Percentiles rank a stretch among this genome's conserved stretches.
These are phyloP conservation scores for Candida pseudoviswanathii DNA, from an alignment of 1,139 yeast species.

Conservation along the genomic window DNA sequence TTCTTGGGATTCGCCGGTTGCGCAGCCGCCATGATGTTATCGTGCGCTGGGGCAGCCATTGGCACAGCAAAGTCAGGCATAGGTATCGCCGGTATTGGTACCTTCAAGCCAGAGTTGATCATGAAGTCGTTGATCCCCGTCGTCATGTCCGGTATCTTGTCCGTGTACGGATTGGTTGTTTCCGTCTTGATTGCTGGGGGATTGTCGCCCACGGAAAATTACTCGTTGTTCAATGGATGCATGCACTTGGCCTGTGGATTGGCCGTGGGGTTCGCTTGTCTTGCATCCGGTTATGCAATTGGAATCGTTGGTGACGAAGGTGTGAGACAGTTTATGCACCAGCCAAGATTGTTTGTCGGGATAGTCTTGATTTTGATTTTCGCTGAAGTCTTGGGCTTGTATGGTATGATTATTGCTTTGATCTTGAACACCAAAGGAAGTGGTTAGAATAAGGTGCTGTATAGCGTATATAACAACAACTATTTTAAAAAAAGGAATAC, in stretches of 20 bases:
- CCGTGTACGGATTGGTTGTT: slow-evolving; percentile 95
- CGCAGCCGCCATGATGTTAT: slow-evolving; percentile 85
- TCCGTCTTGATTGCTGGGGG: slow-evolving; percentile 96
- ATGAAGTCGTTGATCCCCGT: slow-evolving; percentile 91
- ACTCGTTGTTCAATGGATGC: slow-evolving; percentile 90
- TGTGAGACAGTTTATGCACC: slow-evolving; percentile 95
- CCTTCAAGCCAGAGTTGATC: slow-evolving; percentile 78
- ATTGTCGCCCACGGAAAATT: slow-evolving; percentile 70
- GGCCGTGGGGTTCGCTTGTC: slow-evolving; percentile 92
- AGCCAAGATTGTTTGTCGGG: slow-evolving; percentile 96
- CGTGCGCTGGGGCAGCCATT: slow-evolving; percentile 95
- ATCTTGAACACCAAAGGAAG: slow-evolving; percentile 88
- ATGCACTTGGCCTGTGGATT: slow-evolving; percentile 97
- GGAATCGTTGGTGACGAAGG: slow-evolving; percentile 99
- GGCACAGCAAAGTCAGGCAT: slow-evolving; percentile 99
- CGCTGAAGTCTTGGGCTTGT: slow-evolving; percentile 97
- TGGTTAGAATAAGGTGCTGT: slow-evolving; percentile 26
- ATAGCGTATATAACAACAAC: not conserved
- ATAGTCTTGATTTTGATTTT: slow-evolving; percentile 96
- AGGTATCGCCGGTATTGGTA: slow-evolving; percentile 92
- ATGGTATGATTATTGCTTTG: slow-evolving; percentile 91
- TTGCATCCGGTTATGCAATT: slow-evolving; percentile 98
- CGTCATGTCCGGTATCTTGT: slow-evolving; percentile 96
- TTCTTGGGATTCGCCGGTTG: slow-evolving; percentile 96
- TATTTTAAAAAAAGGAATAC: not conserved